These are phyloP conservation scores for Chaetomium olivaceum DNA, from an alignment of 2,329 filamentous ascomycete genomes.

Conservation along the genomic window DNA sequence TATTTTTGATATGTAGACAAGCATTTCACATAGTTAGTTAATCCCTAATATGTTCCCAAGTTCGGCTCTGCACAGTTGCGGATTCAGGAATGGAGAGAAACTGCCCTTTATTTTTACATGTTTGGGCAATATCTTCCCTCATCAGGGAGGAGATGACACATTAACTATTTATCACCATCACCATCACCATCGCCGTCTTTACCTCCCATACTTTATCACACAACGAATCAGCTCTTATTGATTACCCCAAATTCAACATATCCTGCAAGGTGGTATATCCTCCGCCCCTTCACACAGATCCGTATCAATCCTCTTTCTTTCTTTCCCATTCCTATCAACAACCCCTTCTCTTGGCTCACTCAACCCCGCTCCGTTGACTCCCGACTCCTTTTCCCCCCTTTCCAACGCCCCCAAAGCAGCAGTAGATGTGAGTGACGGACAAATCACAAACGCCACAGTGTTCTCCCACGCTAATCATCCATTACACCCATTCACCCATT, in stretches of 20 bases:
- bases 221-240: neutral
- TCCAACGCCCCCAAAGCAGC: neutral
- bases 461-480: neutral
- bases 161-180: neutral
- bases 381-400: neutral
- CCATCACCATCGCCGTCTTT: neutral
- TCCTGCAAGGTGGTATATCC: constrained; percentile 1
- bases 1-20: neutral
- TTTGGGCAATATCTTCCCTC: too few species aligned
- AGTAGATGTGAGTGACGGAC: neutral
- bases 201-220: neutral
- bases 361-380: neutral
- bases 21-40: neutral
- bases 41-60: too few species aligned
- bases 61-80: too few species aligned
- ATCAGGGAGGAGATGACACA: neutral
- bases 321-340: neutral
- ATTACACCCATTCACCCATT: neutral
- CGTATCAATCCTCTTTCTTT: neutral
- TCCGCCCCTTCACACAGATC: neutral
- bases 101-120: too few species aligned
- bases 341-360: neutral
- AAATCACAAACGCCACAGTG: neutral
- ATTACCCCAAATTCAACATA: neutral
- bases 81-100: too few species aligned